These are phyloP conservation scores for Aureobasidium leucospermi DNA, from an alignment of 2,329 filamentous ascomycete genomes.

Conservation along the genomic window DNA sequence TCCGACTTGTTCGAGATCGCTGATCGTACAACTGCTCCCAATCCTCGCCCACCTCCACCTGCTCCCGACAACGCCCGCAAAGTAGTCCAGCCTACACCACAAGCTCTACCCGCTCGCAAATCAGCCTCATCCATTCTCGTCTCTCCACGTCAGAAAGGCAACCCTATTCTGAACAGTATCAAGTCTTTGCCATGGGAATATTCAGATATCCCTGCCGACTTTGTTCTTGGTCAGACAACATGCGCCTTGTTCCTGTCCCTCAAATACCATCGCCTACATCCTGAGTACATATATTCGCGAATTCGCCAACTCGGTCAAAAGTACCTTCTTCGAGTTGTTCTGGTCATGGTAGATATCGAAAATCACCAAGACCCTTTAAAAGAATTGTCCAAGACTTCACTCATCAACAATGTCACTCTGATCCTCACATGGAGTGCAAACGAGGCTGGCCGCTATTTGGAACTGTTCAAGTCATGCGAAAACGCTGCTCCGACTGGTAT, in stretches of 20 bases:
- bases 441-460: conserved; percentile 88
- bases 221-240: conserved; percentile 76
- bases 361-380: conserved; percentile 87
- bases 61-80: conserved; percentile 31
- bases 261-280: conserved; percentile 95
- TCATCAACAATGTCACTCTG: conserved; percentile 88
- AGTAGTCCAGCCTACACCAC: conserved; percentile 80
- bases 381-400: conserved; percentile 83
- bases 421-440: conserved; percentile 91
- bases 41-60: conserved; percentile 2
- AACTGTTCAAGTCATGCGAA: conserved; percentile 92
- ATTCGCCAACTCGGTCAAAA: conserved; percentile 77
- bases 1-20: conserved; percentile 26
- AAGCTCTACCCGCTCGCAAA: conserved; percentile 62
- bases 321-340: conserved; percentile 77
- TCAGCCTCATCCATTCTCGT: conserved; percentile 77
- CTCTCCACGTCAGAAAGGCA: conserved; percentile 87
- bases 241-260: conserved; percentile 89
- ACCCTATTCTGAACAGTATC: conserved; percentile 79
- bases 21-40: conserved; percentile 33
- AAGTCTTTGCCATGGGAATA: conserved; percentile 89
- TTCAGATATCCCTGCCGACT: conserved; percentile 92
- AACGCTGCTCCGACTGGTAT: conserved; percentile 77
- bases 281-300: conserved; percentile 94
- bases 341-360: conserved; percentile 89